phyloP scores from a whole-genome alignment of 768 basidiomycete genomes.

The Ramaria sp. region DNA sequence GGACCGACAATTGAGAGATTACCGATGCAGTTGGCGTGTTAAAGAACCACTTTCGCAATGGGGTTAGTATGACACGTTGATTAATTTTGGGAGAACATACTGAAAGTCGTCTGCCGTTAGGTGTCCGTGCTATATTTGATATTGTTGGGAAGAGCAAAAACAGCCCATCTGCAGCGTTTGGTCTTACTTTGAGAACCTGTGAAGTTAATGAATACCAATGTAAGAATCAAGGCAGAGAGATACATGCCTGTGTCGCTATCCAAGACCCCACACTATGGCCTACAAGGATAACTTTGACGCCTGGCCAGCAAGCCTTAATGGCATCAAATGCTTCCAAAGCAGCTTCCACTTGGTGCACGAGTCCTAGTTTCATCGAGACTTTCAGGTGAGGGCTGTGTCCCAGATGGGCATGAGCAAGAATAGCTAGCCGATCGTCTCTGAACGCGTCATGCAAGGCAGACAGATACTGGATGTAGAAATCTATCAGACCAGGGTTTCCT shows the following conservation, averaged over 20 bases:
- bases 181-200: conserved; percentile 42
- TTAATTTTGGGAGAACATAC: conserved; percentile 27
- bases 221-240: conserved; percentile 5
- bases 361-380: conserved; percentile 20
- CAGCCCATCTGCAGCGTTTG: conserved; percentile 25
- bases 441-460: conserved; percentile 31
- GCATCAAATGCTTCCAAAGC: conserved; percentile 43
- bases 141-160: conserved; percentile 68
- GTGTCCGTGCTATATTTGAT: conserved; percentile 48
- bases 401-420: conserved; percentile 53
- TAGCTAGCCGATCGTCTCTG: conserved; percentile 29
- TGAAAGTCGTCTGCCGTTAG: conserved; percentile 48
- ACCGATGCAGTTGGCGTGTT: conserved; percentile 32
- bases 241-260: conserved; percentile 47
- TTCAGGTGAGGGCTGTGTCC: conserved; percentile 43
- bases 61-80: background rate
- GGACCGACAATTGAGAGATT: conserved; percentile 33
- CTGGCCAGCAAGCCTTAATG: conserved; percentile 10
- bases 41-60: conserved; percentile 33
- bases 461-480: conserved; percentile 62
- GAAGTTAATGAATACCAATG: background rate
- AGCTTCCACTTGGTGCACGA: conserved; percentile 42
- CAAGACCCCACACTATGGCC: conserved; percentile 71
- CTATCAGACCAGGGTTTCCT: conserved; percentile 50
- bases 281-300: conserved; percentile 31